phyloP scores from a whole-genome alignment of 495 filamentous ascomycete genomes.

The Copromyces sp. region DNA sequence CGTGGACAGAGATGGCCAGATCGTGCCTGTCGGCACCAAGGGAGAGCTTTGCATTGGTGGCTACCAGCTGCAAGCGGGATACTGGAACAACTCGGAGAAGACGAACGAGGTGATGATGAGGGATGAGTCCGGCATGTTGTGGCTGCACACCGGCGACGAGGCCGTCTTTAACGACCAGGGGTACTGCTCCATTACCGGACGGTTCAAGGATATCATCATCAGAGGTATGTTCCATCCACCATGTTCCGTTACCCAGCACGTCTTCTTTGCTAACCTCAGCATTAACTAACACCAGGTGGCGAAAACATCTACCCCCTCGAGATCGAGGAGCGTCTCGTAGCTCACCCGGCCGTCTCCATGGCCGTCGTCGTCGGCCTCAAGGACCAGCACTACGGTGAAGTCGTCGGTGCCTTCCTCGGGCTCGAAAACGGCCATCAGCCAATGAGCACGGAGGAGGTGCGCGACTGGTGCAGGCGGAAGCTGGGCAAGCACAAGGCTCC shows the following conservation, averaged over 20 bases:
- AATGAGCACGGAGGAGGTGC: conserved; percentile 40
- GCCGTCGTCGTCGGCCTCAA: conserved; percentile 56
- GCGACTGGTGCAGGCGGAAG: conserved; percentile 48
- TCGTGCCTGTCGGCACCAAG: conserved; percentile 47
- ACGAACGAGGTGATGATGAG: conserved; percentile 50
- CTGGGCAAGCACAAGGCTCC: conserved; percentile 61
- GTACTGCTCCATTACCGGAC: conserved; percentile 53
- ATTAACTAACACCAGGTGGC: conserved; percentile 26
- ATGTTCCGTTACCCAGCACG: background rate
- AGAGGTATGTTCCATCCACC: conserved; percentile 24
- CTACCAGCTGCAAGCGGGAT: conserved; percentile 57
- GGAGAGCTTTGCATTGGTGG: conserved; percentile 62
- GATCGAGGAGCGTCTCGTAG: conserved; percentile 56
- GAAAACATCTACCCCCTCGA: conserved; percentile 61
- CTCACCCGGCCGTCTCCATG: conserved; percentile 43
- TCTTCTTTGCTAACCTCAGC: background rate
- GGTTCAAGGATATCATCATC: conserved; percentile 60
- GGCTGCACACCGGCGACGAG: conserved; percentile 64
- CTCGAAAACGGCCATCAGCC: conserved; percentile 18
- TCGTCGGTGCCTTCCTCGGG: conserved; percentile 52
- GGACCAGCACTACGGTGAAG: conserved; percentile 55
- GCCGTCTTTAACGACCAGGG: conserved; percentile 54
- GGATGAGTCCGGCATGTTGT: conserved; percentile 49
- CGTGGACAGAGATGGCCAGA: conserved; percentile 46
- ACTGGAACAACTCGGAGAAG: conserved; percentile 63